A percentile compares a stretch with the other conserved stretches of the same genome.
Evolutionary conservation across 495 filamentous ascomycete species (phyloP).

Genomic region (Aspergillus carlsbadensis): DNA sequence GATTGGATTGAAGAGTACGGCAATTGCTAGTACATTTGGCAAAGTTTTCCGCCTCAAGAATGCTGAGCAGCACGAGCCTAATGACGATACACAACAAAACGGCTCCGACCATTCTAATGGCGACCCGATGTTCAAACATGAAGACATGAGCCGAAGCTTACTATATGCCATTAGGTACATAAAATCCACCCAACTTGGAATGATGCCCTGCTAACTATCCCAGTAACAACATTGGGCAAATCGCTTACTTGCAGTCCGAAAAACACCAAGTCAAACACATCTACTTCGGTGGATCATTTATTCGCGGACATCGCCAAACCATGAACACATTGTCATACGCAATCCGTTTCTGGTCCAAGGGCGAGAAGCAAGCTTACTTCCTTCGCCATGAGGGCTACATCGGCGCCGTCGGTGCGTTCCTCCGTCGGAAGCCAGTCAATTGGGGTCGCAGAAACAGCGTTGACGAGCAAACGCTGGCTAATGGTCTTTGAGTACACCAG

Average conservation of each 20-base stretch:
- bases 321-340: slow-evolving; percentile 96
- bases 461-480: slow-evolving; percentile 43
- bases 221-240: slow-evolving; percentile 97
- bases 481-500: slow-evolving; percentile 9
- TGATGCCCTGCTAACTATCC: slow-evolving; percentile 18
- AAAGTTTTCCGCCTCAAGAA: slow-evolving; percentile 91
- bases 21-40: slow-evolving; percentile 93
- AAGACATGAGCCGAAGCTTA: slow-evolving; percentile 69
- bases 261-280: slow-evolving; percentile 89
- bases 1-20: slow-evolving; percentile 89
- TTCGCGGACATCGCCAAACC: slow-evolving; percentile 92
- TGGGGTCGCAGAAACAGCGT: slow-evolving; percentile 85
- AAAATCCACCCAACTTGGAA: background rate
- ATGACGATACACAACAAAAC: slow-evolving; percentile 50
- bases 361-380: slow-evolving; percentile 93
- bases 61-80: slow-evolving; percentile 51
- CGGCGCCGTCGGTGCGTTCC: slow-evolving; percentile 92
- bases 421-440: slow-evolving; percentile 84
- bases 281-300: slow-evolving; percentile 97
- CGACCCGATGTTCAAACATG: slow-evolving; percentile 51
- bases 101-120: slow-evolving; percentile 34
- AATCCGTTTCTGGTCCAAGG: slow-evolving; percentile 96
- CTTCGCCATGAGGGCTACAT: slow-evolving; percentile 94
- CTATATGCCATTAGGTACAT: slow-evolving; percentile 76
- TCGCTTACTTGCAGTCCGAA: slow-evolving; percentile 91